Evolutionary conservation across 208 protist species (phyloP).

Genomic region (Leptomonas seymouri): DNA sequence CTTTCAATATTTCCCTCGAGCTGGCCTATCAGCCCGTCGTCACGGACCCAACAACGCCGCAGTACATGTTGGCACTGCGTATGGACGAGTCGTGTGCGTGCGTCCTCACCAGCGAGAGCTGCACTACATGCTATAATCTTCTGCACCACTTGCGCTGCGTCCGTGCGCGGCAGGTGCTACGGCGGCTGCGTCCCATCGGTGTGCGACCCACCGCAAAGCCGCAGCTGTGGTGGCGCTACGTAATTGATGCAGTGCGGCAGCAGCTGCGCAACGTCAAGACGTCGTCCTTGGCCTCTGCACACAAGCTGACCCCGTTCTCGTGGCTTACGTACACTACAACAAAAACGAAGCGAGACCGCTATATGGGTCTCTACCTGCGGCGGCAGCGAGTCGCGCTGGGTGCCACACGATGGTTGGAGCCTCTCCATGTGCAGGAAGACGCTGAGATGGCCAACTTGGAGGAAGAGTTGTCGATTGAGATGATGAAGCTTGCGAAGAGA

Average conservation of each 20-base stretch:
- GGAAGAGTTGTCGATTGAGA: constrained; percentile 59
- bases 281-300: constrained; percentile 5
- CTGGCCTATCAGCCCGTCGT: constrained; percentile 36
- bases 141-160: constrained; percentile 18
- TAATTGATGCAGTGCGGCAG: constrained; percentile 46
- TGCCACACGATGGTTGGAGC: constrained; percentile 41
- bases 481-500: constrained; percentile 55
- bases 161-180: constrained; percentile 35
- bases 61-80: constrained; percentile 35
- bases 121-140: constrained; percentile 24
- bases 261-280: constrained; percentile 30
- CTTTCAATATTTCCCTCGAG: constrained; percentile 24
- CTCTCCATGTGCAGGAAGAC: constrained; percentile 41
- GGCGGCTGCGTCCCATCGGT: constrained; percentile 40
- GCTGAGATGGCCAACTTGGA: constrained; percentile 42
- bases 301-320: constrained; percentile 35
- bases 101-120: constrained; percentile 27
- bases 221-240: constrained; percentile 71
- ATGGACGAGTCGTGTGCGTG: constrained; percentile 30
- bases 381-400: constrained; percentile 25
- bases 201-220: constrained; percentile 39
- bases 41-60: constrained; percentile 13
- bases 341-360: constrained; percentile 47
- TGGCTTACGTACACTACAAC: constrained; percentile 50
- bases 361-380: constrained; percentile 55